phyloP scores from a whole-genome alignment of 1,284 basidiomycete genomes.

The Hemileia vastatrix region DNA sequence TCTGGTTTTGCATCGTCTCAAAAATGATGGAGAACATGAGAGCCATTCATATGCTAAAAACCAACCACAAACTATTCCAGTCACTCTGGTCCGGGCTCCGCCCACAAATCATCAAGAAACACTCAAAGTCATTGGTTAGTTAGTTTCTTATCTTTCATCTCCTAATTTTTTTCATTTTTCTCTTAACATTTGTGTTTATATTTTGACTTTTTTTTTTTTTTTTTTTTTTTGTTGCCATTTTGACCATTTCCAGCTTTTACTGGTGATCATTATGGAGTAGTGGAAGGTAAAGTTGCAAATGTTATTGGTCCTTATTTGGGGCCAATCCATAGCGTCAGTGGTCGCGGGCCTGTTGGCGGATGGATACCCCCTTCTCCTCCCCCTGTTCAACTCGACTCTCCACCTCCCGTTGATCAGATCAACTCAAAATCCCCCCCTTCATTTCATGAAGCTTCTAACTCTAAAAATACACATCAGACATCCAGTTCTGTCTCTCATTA shows the following conservation, averaged over 20 bases:
- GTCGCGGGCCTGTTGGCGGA: conserved; percentile 13
- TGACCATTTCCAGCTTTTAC: background rate
- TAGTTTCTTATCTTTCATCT: background rate
- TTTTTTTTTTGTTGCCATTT: background rate
- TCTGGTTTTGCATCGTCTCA: conserved; percentile 6
- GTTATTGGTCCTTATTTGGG: conserved; percentile 54
- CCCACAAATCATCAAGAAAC: conserved; percentile 4
- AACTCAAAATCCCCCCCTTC: no score
- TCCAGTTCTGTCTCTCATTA: no score
- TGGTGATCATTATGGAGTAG: conserved; percentile 67
- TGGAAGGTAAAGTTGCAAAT: conserved; percentile 70
- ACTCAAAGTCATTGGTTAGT: conserved; percentile 11
- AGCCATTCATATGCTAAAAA: conserved; percentile 2
- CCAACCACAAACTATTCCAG: conserved; percentile 11
- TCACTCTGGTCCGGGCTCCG: conserved; percentile 3
- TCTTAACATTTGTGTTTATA: background rate
- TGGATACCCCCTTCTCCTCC: conserved; percentile 9
- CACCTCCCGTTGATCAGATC: no score
- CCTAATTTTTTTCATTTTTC: background rate
- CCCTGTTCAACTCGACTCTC: no score
- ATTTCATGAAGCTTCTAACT: no score
- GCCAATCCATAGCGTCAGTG: conserved; percentile 12
- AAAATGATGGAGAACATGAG: conserved; percentile 4
- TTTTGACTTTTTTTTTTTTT: background rate
- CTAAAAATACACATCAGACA: no score